Evolutionary conservation across 331 rosid genomes (phyloP), one percentile per base, ranked within the genome.

Genomic region (Malus hybrid): DNA sequence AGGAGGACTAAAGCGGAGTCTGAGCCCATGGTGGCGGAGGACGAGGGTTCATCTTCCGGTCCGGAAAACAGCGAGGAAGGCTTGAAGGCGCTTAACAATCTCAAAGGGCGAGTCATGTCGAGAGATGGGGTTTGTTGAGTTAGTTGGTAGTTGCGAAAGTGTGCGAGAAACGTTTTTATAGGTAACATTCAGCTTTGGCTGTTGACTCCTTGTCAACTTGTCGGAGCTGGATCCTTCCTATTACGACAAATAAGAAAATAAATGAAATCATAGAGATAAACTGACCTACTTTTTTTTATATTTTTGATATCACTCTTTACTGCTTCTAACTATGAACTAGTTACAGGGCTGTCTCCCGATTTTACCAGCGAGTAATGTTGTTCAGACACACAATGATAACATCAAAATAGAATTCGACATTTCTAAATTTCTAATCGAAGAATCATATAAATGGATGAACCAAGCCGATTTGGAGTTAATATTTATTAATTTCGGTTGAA

Each of bases 1-100:
- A 93, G 88, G 71, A 93, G 88, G 81, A 90, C 80, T 19, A 89
- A 88, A 62, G 88, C 87, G 82, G 86, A 85, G 76, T 93, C 91
- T 12, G 96, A 87, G 62, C 86, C 85, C 11, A 81, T 82, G 34
- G 76, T 29, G 60, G 81, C 3, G 48, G 54, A 46, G 16, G 54
- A 46, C n/a, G 89, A 74, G 0, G 6, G 12, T 63, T 63, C 67
- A 63, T 29, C 67, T 6, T 62, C 67, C 31, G 42, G 42, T 29
- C 18, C 42, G 67, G 42, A 14, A 63, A 29, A 29, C 67, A 60
- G 16, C 6, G 90, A 54, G 24, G 92, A 76, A 79, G 93, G 71
- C 77, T 67, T 70, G 27, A 2, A 65, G 76, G 75, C 91, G 86
- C 84, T 87, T 44, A 90, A 77, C 48, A 76, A 71, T 82, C 98